A percentile compares a stretch with the other conserved stretches of the same genome.
Conservation (phyloP, 345 rosid species). For the Syzygium grande region DNA sequence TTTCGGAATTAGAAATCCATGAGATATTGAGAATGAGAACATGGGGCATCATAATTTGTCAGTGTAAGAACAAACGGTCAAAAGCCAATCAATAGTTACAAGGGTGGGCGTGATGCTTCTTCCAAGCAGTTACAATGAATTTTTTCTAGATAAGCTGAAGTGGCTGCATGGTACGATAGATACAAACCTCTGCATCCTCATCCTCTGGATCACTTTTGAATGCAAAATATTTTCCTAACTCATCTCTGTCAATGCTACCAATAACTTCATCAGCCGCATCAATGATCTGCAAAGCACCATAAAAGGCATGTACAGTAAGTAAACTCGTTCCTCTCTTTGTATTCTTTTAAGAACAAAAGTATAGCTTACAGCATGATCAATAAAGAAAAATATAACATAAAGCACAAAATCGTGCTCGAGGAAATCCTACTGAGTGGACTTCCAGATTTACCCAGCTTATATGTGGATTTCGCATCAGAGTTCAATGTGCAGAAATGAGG, state of each 20-base stretch:
- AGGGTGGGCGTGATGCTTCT: neutral
- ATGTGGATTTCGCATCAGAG: neutral
- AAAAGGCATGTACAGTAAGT: neutral
- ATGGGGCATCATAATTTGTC: neutral
- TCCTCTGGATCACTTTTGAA: slow-evolving; percentile 85
- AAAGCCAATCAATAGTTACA: neutral
- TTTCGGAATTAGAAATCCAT: neutral
- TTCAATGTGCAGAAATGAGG: neutral
- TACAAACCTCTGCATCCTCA: slow-evolving; percentile 74
- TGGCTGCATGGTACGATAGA: neutral
- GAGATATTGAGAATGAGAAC: neutral
- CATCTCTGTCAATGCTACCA: slow-evolving; percentile 68
- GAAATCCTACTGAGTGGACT: neutral
- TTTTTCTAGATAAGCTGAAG: neutral
- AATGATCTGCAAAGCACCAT: slow-evolving; percentile 48
- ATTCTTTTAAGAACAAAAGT: neutral
- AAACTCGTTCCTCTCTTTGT: neutral
- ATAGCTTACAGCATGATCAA: neutral
- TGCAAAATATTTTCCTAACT: slow-evolving; percentile 59
- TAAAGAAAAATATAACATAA: neutral
- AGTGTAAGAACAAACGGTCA: neutral
- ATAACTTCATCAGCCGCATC: slow-evolving; percentile 70
- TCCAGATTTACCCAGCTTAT: neutral
- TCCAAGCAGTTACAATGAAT: neutral
- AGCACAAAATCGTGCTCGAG: neutral